Evolutionary conservation across 2,329 filamentous ascomycete genomes (phyloP).

Genomic region (Fusarium bactridioides): DNA sequence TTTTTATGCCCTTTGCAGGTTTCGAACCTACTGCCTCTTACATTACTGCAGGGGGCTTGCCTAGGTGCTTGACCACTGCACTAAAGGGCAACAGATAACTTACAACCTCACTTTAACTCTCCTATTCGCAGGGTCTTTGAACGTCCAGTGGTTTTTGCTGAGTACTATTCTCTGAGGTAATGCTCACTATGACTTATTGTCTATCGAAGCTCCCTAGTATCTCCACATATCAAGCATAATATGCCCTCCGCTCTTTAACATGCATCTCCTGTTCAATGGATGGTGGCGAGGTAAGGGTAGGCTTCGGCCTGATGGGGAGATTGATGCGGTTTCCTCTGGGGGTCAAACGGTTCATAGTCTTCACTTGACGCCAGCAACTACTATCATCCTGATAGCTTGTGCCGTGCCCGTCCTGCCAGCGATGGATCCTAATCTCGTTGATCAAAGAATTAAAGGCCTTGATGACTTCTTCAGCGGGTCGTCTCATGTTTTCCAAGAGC

Average conservation of each 20-base stretch:
- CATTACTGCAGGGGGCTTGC: too few relatives aligned
- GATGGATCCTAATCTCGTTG: neutral
- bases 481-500: neutral
- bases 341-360: neutral
- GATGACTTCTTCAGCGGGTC: rapidly evolving
- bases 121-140: neutral
- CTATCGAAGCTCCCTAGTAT: neutral
- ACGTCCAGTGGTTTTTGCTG: rapidly evolving
- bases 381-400: neutral
- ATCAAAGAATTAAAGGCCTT: neutral
- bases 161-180: neutral
- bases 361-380: neutral
- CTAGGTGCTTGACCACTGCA: too few relatives aligned
- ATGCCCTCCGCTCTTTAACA: too few relatives aligned
- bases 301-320: neutral
- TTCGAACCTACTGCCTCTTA: too few relatives aligned
- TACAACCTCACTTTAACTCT: neutral
- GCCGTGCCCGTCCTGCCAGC: neutral
- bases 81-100: neutral
- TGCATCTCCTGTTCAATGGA: neutral
- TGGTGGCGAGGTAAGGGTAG: rapidly evolving
- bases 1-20: too few relatives aligned
- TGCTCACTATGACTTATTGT: neutral
- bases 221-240: rapidly evolving
- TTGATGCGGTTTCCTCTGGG: rapidly evolving